These are phyloP conservation scores for Talaromyces funiculosus DNA, from an alignment of 2,329 filamentous ascomycete species.

Conservation along the genomic window DNA sequence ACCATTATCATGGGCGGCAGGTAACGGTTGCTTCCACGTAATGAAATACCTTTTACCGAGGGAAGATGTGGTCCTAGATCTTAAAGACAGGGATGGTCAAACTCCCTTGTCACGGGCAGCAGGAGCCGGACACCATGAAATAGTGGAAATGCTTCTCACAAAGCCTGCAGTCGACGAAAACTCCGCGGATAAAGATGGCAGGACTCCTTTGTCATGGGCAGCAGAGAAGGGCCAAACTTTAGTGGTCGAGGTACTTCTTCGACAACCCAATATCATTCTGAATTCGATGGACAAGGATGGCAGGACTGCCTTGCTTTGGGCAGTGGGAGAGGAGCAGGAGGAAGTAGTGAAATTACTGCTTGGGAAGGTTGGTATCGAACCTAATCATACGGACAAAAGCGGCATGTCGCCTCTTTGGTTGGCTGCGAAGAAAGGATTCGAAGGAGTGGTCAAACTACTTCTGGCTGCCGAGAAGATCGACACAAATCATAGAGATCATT, in stretches of 20 bases:
- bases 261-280: too few relatives aligned
- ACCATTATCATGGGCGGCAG: slow-evolving; percentile 1
- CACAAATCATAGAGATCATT: background rate
- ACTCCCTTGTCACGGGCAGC: slow-evolving; percentile 6
- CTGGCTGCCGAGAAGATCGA: background rate
- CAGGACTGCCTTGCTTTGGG: background rate
- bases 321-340: background rate
- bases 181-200: background rate
- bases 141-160: background rate
- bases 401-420: background rate
- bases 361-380: background rate
- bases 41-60: background rate
- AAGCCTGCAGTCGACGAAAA: background rate
- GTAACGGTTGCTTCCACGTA: background rate
- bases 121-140: background rate
- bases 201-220: slow-evolving; percentile 1
- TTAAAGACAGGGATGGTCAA: background rate
- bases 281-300: background rate
- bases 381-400: background rate
- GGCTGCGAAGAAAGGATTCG: background rate
- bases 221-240: background rate
- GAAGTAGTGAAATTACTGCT: background rate
- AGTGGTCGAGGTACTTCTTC: too few relatives aligned
- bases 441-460: background rate
- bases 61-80: background rate